phyloP scores from a whole-genome alignment of 1,284 basidiomycete genomes.

The Fomitopsis pinicola region DNA sequence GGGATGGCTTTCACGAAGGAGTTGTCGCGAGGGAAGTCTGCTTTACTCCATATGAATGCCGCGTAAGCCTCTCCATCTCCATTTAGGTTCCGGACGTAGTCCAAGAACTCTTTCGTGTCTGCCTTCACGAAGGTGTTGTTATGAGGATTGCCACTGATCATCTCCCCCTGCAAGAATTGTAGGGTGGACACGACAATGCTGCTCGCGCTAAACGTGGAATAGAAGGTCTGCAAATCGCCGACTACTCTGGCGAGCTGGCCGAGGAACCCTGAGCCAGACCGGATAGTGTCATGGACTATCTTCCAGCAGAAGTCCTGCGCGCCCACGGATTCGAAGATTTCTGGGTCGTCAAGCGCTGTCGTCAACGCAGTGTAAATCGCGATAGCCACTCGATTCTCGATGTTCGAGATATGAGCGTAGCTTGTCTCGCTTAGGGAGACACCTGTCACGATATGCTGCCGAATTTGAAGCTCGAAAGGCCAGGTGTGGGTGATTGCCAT shows the following conservation, averaged over 20 bases:
- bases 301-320: not conserved
- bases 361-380: constrained; percentile 3
- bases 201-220: constrained; percentile 8
- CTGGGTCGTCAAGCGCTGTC: constrained; percentile 1
- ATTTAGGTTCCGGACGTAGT: constrained; percentile 5
- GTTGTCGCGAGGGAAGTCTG: constrained; percentile 8
- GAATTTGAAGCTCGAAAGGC: not conserved
- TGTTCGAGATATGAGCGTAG: constrained; percentile 1
- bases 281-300: too few species aligned
- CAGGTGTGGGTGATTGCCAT: not conserved
- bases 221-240: not conserved
- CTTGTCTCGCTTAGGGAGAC: not conserved
- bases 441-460: not conserved
- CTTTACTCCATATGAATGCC: constrained; percentile 14
- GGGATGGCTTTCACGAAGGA: constrained; percentile 11
- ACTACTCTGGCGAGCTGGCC: too few species aligned
- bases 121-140: not conserved
- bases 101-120: constrained; percentile 3
- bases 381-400: constrained; percentile 4
- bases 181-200: constrained; percentile 9
- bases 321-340: not conserved
- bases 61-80: constrained; percentile 11
- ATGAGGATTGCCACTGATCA: constrained; percentile 8
- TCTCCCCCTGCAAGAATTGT: constrained; percentile 10
- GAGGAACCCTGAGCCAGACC: too few species aligned